Evolutionary conservation across 352 stramenopile species (phyloP), one percentile per base, ranked within the genome.

Genomic region (Thalassiosira ordinaria): DNA sequence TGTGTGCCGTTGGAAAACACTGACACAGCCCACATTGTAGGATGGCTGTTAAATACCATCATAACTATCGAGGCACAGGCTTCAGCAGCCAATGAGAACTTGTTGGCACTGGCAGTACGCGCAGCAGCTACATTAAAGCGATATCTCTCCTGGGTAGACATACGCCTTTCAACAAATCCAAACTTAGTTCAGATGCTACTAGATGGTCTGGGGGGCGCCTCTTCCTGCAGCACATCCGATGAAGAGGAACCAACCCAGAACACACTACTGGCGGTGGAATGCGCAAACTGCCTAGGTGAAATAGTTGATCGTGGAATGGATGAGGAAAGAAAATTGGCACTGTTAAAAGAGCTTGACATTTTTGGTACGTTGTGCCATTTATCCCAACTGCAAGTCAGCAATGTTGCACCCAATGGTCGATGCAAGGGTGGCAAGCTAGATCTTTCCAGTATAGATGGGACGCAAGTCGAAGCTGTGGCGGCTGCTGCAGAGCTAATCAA

Each of bases 401-500:
- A 24, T 29, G 31, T 1, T 24, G 24, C 13, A 13, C 18, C 7
- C 5, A 39, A 41, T 13, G 53, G 49, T 41, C 13, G 24, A 16
- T 7, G 13, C 4, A 41, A 22, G 16, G 14, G 22, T 1, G 56
- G 44, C 1, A 62, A 66, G 37, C 35, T 77, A 13, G 59, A 77
- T 57, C 53, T 77, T 35, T 63, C 26, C 24, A 64, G 13, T 41
- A 33, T 66, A 16, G 68, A 83, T 75, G 74, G 27, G 9, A 83
- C 65, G 53, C 77, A 91, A 49, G 89, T 91, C 52, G 78, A 89
- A 37, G 78, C 86, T 14, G 88, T 89, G 0, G 55, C 89, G 39
- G 76, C 82, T 24, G 71, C 89, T 24, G 85, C 88, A 16, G 86
- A 92, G 53, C 84, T 93, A 26, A 84, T 92, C 27, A 88, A 89